Conservation (phyloP, 2,329 filamentous ascomycete genomes). For the Sporothrix globosa region DNA sequence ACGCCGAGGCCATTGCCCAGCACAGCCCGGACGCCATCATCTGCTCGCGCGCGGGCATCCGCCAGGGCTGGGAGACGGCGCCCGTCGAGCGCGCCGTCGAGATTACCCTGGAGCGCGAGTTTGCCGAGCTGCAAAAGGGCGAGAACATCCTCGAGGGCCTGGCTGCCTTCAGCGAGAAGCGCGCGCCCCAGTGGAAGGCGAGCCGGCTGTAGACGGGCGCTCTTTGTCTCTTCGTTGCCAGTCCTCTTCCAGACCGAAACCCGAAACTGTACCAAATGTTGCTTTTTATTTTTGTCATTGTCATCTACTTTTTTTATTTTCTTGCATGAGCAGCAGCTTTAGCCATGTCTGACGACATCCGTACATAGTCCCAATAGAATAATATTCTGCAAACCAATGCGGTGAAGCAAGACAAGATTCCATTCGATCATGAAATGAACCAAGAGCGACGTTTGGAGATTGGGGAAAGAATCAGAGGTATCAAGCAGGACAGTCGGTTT, state of each 20-base stretch:
- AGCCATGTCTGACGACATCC: neutral
- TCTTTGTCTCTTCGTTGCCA: neutral
- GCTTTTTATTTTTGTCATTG: neutral
- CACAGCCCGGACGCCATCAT: constrained; percentile 78
- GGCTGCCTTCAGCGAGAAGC: constrained; percentile 40
- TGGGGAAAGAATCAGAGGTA: neutral
- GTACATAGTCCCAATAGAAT: constrained; percentile 27
- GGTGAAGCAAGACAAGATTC: no score
- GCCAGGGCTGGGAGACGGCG: constrained; percentile 68
- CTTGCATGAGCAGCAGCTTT: constrained; percentile 17
- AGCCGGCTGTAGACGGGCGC: constrained; percentile 37
- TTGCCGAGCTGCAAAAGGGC: constrained; percentile 36
- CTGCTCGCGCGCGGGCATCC: constrained; percentile 69
- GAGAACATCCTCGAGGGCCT: constrained; percentile 41
- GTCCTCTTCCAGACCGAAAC: neutral
- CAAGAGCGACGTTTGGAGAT: neutral
- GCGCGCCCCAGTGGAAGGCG: constrained; percentile 38
- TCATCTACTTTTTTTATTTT: neutral
- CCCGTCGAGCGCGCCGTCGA: constrained; percentile 39
- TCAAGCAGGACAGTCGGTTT: neutral
- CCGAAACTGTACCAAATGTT: constrained; percentile 7
- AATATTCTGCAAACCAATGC: neutral
- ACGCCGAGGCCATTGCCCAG: constrained; percentile 63
- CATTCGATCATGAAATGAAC: no score
- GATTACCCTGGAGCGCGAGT: constrained; percentile 38